These are phyloP conservation scores for Xylariaceae sp. DNA, from an alignment of 2,329 filamentous ascomycete species.

Conservation along the genomic window DNA sequence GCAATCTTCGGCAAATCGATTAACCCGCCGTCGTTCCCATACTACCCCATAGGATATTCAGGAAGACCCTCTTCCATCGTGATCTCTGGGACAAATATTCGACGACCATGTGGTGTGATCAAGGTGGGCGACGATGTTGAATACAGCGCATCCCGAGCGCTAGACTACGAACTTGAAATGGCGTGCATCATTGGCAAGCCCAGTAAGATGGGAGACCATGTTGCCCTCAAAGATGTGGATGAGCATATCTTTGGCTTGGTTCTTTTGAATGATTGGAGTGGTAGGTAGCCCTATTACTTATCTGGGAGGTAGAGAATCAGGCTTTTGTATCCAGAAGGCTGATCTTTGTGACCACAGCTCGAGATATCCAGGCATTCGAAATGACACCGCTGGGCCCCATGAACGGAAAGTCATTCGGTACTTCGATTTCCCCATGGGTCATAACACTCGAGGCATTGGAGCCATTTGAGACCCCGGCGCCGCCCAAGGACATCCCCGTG, in stretches of 20 bases:
- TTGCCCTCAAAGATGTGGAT: slow-evolving; percentile 43
- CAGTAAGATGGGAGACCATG: slow-evolving; percentile 28
- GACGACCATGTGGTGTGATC: slow-evolving; percentile 19
- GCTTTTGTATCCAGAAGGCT: background rate
- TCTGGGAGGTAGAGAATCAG: background rate
- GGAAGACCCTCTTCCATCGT: slow-evolving; percentile 18
- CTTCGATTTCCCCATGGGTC: slow-evolving; percentile 58
- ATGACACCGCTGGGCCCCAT: slow-evolving; percentile 59
- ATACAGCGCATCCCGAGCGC: slow-evolving; percentile 21
- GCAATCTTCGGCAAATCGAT: slow-evolving; percentile 18
- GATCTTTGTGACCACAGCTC: slow-evolving; percentile 30
- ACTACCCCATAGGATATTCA: slow-evolving; percentile 15
- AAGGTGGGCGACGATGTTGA: slow-evolving; percentile 12
- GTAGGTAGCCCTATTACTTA: slow-evolving; percentile 17
- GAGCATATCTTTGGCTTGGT: slow-evolving; percentile 61
- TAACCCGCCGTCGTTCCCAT: slow-evolving; percentile 14
- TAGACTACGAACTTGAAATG: slow-evolving; percentile 43
- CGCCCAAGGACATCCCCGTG: slow-evolving; percentile 17
- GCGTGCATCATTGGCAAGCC: slow-evolving; percentile 41
- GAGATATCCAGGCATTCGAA: slow-evolving; percentile 59
- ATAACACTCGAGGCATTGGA: slow-evolving; percentile 57
- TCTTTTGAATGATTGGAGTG: slow-evolving; percentile 58
- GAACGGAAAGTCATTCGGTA: slow-evolving; percentile 58
- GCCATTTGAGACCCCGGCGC: slow-evolving; percentile 46
- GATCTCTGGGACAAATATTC: slow-evolving; percentile 20